Evolutionary conservation across 331 rosid species (phyloP).

Genomic region (Pyracantha coccinea): DNA sequence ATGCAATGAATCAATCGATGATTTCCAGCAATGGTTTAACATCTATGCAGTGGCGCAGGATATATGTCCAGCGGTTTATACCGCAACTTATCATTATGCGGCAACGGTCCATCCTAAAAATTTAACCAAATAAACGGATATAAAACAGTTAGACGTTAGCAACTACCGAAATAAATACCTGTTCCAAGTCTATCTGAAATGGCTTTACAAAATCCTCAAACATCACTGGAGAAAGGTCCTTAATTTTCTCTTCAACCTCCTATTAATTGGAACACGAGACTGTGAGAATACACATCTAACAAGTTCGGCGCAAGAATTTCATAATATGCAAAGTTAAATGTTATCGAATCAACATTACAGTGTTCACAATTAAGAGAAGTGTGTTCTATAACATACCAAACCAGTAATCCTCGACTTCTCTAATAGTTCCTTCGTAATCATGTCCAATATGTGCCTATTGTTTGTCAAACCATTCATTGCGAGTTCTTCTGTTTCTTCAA

Average conservation of each 20-base stretch:
- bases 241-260: conserved; percentile 86
- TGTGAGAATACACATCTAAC: conserved; percentile 1
- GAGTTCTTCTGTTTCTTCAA: conserved; percentile 89
- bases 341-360: neutral
- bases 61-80: conserved; percentile 50
- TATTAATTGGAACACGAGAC: conserved; percentile 14
- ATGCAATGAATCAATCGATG: neutral
- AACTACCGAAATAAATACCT: conserved; percentile 32
- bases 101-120: conserved; percentile 74
- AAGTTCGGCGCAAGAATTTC: conserved; percentile 5
- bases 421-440: conserved; percentile 60
- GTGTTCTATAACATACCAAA: conserved; percentile 41
- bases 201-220: conserved; percentile 82
- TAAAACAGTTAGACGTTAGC: neutral
- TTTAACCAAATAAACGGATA: neutral
- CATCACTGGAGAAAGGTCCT: conserved; percentile 70
- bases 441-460: conserved; percentile 73
- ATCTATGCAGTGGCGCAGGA: conserved; percentile 89
- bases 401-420: conserved; percentile 91
- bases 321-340: neutral
- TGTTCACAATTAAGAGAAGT: neutral
- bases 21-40: conserved; percentile 29
- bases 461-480: conserved; percentile 72
- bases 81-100: conserved; percentile 48
- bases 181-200: conserved; percentile 64